Evolutionary conservation across 345 rosid species (phyloP).

Genomic region (Salix purpurea): DNA sequence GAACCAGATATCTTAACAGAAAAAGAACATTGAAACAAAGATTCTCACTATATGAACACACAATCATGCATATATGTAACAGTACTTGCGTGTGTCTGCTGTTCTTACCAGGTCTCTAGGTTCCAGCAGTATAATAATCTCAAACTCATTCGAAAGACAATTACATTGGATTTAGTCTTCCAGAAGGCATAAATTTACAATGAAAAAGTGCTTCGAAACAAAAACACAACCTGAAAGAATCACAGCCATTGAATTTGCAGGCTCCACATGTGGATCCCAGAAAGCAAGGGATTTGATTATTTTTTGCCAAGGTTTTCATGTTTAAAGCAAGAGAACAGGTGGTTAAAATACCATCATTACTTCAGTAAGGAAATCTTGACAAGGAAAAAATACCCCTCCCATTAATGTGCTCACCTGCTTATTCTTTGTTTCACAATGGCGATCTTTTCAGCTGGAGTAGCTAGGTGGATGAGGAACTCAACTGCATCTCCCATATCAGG

Average conservation of each 20-base stretch:
- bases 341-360: not conserved
- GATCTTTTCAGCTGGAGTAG: conserved; percentile 57
- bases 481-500: conserved; percentile 76
- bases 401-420: conserved; percentile 26
- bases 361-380: not conserved
- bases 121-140: not conserved
- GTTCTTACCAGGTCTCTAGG: not conserved
- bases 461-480: conserved; percentile 54
- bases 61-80: not conserved
- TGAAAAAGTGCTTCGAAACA: not conserved
- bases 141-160: not conserved
- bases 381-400: not conserved
- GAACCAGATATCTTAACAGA: not conserved
- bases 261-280: not conserved
- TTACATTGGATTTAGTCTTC: not conserved
- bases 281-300: not conserved
- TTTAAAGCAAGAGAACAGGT: not conserved
- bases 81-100: not conserved
- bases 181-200: not conserved
- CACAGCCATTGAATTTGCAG: not conserved
- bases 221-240: not conserved
- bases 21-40: not conserved
- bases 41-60: not conserved
- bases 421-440: conserved; percentile 47
- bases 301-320: not conserved